Percentiles rank a stretch among this genome's conserved stretches.
phyloP scores from a whole-genome alignment of 2,329 filamentous ascomycete species.

The Fusarium avenaceum region DNA sequence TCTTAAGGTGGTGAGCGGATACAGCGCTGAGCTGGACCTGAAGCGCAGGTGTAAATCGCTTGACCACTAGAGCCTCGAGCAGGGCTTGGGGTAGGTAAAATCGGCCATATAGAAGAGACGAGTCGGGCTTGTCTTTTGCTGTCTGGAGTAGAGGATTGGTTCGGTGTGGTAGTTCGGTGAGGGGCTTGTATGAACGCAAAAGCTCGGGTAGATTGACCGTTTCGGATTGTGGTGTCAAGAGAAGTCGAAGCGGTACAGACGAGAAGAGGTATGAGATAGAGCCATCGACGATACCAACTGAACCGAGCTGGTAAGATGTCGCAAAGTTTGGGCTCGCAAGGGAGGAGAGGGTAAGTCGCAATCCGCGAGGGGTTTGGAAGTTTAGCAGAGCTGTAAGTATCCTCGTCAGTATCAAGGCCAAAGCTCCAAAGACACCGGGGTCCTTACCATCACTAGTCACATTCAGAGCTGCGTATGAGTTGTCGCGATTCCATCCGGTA shows the following conservation, averaged over 20 bases:
- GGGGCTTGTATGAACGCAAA: slow-evolving; percentile 84
- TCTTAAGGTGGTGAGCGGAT: slow-evolving; percentile 77
- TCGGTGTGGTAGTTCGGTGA: slow-evolving; percentile 70
- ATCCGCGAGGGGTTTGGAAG: slow-evolving; percentile 86
- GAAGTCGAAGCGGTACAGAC: slow-evolving; percentile 78
- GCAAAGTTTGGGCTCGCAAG: slow-evolving; percentile 94
- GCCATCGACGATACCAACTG: slow-evolving; percentile 91
- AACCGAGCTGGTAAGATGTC: slow-evolving; percentile 92
- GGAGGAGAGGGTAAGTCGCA: slow-evolving; percentile 89
- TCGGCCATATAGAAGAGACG: slow-evolving; percentile 79
- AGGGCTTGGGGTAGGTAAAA: slow-evolving; percentile 87
- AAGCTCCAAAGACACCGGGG: not conserved
- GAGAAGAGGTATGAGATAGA: slow-evolving; percentile 98
- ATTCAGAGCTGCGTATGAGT: slow-evolving; percentile 89
- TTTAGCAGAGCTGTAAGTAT: slow-evolving; percentile 78
- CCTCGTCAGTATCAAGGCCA: slow-evolving; percentile 38
- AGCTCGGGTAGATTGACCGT: slow-evolving; percentile 82
- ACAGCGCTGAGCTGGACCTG: slow-evolving; percentile 86
- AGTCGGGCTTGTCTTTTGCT: slow-evolving; percentile 53
- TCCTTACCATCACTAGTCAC: slow-evolving; percentile 80
- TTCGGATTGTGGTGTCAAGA: slow-evolving; percentile 77
- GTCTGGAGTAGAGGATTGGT: slow-evolving; percentile 44
- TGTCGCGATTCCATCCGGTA: slow-evolving; percentile 90
- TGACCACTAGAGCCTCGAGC: slow-evolving; percentile 87
- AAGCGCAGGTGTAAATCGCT: slow-evolving; percentile 80